phyloP scores from a whole-genome alignment of 495 filamentous ascomycete genomes.

The Penicillium paradoxum region DNA sequence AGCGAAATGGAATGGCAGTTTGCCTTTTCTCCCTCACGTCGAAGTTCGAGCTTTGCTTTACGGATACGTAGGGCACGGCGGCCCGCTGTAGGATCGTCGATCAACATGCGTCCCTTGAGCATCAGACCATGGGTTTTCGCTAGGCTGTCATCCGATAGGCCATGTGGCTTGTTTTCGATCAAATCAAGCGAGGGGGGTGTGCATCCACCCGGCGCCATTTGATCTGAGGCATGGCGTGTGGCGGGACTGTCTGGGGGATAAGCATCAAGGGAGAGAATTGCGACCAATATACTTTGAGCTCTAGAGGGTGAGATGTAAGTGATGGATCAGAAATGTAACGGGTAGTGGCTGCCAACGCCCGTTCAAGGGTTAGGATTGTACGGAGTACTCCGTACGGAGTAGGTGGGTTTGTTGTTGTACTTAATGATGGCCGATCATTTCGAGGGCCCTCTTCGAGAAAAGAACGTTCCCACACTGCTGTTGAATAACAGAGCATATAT shows the following conservation, averaged over 20 bases:
- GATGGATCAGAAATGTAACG: slow-evolving; percentile 6
- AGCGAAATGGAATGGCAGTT: slow-evolving; percentile 1
- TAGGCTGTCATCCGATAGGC: slow-evolving; percentile 18
- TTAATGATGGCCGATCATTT: not conserved
- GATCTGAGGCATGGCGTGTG: not conserved
- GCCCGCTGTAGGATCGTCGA: slow-evolving; percentile 7
- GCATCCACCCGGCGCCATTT: not conserved
- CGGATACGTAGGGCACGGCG: slow-evolving; percentile 1
- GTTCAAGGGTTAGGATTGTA: not conserved
- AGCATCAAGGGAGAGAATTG: slow-evolving; percentile 15
- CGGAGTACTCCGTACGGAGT: too few species aligned
- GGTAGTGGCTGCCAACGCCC: not conserved
- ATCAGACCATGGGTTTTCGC: slow-evolving; percentile 1
- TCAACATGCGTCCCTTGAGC: slow-evolving; percentile 8
- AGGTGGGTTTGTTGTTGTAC: not conserved
- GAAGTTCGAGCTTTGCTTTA: not conserved
- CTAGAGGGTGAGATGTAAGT: not conserved
- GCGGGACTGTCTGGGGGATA: slow-evolving; percentile 8
- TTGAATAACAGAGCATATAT: not conserved
- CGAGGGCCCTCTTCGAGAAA: not conserved
- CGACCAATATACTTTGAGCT: not conserved
- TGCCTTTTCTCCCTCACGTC: slow-evolving; percentile 6
- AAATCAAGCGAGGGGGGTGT: slow-evolving; percentile 16
- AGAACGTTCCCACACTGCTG: not conserved
- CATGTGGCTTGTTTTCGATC: not conserved